Evolutionary conservation across 1,139 yeast genomes (phyloP).

Genomic region (Hemisphaericaspora subhashii): DNA sequence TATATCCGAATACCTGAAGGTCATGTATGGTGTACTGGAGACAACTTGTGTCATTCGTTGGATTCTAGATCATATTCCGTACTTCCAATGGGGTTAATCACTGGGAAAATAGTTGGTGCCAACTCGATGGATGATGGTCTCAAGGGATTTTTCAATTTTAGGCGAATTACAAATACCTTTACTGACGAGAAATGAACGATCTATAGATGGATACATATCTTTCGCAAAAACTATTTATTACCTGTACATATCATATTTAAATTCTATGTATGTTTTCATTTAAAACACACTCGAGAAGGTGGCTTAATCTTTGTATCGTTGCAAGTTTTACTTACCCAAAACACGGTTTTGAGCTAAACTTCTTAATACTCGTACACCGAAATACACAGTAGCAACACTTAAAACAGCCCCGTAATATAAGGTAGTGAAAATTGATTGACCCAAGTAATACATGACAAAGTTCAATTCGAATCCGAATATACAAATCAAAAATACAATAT

Average conservation of each 20-base stretch:
- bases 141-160: constrained; percentile 51
- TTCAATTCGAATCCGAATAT: constrained; percentile 61
- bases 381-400: constrained; percentile 56
- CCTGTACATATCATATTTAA: constrained; percentile 2
- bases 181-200: constrained; percentile 18
- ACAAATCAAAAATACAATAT: constrained; percentile 50
- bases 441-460: constrained; percentile 68
- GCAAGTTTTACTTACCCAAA: constrained; percentile 24
- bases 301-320: too few relatives aligned
- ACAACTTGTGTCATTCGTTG: constrained; percentile 81
- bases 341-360: constrained; percentile 35
- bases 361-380: constrained; percentile 65
- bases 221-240: constrained; percentile 6
- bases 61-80: constrained; percentile 90
- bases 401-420: constrained; percentile 52
- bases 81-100: constrained; percentile 81
- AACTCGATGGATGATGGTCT: constrained; percentile 41
- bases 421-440: constrained; percentile 71
- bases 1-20: constrained; percentile 78
- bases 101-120: constrained; percentile 84
- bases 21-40: constrained; percentile 97
- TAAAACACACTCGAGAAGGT: too few relatives aligned
- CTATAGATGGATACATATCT: too few relatives aligned
- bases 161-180: constrained; percentile 51
- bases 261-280: constrained; percentile 2